phyloP scores from a whole-genome alignment of 306 rosid genomes.

The Quercus wislizeni region DNA sequence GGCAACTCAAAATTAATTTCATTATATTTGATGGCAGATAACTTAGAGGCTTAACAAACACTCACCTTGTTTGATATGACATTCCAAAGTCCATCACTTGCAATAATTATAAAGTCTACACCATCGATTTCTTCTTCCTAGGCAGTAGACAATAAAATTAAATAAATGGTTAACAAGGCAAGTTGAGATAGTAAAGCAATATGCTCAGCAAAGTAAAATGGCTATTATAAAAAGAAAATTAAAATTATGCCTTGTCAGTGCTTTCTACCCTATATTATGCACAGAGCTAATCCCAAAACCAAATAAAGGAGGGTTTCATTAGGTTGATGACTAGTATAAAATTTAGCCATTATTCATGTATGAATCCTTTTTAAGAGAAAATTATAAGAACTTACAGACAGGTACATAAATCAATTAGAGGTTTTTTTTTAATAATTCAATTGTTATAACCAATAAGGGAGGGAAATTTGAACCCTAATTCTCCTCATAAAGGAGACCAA shows the following conservation, averaged over 20 bases:
- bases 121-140: constrained; percentile 82
- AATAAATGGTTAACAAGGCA: constrained; percentile 1
- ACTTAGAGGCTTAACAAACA: constrained; percentile 12
- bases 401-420: not conserved
- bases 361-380: not conserved
- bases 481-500: too few species aligned
- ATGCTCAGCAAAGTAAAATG: not conserved
- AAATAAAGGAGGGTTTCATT: not conserved
- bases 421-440: too few species aligned
- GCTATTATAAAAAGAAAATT: not conserved
- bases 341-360: not conserved
- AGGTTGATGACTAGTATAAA: not conserved
- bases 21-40: not conserved
- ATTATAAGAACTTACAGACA: not conserved
- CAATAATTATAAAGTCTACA: constrained; percentile 75
- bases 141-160: constrained; percentile 20
- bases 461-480: too few species aligned
- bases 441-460: too few species aligned
- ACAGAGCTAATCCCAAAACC: not conserved
- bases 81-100: constrained; percentile 94
- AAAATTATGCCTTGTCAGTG: not conserved
- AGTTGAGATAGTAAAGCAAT: not conserved
- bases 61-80: constrained; percentile 80
- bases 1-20: not conserved
- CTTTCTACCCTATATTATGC: not conserved